These are phyloP conservation scores for Chlorella sp. DNA, from an alignment of 139 green algal species.

Conservation along the genomic window DNA sequence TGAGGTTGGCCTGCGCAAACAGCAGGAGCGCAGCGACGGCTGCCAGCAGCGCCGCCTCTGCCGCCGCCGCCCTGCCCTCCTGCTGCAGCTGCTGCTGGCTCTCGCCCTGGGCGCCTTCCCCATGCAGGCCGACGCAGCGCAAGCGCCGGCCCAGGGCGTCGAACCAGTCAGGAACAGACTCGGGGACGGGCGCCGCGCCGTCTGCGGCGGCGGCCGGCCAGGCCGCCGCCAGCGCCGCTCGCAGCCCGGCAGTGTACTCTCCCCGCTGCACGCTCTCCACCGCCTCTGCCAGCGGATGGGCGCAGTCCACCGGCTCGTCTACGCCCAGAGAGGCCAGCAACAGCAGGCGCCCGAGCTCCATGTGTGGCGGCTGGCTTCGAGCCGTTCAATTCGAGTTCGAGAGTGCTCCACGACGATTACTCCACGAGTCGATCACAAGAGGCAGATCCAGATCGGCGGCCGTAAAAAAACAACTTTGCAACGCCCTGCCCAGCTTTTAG, in stretches of 20 bases:
- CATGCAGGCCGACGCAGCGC: no score
- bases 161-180: slow-evolving; percentile 36
- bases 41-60: slow-evolving; percentile 2
- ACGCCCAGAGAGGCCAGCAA: slow-evolving; percentile 18
- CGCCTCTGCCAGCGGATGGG: neutral
- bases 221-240: neutral
- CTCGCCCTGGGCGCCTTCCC: no score
- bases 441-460: no score
- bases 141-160: neutral
- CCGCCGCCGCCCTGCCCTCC: neutral
- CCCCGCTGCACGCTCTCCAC: slow-evolving; percentile 6
- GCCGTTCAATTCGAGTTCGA: no score
- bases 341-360: slow-evolving; percentile 16
- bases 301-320: neutral
- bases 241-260: slow-evolving; percentile 5
- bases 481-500: no score
- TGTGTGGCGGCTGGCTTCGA: neutral
- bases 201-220: neutral
- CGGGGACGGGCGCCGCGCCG: neutral
- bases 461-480: no score
- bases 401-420: neutral
- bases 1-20: slow-evolving; percentile 76
- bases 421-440: no score
- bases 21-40: slow-evolving; percentile 45
- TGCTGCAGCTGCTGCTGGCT: neutral